Base-by-base conservation (phyloP, 2,329 filamentous ascomycete species). In the Paraphoma sp. region DNA sequence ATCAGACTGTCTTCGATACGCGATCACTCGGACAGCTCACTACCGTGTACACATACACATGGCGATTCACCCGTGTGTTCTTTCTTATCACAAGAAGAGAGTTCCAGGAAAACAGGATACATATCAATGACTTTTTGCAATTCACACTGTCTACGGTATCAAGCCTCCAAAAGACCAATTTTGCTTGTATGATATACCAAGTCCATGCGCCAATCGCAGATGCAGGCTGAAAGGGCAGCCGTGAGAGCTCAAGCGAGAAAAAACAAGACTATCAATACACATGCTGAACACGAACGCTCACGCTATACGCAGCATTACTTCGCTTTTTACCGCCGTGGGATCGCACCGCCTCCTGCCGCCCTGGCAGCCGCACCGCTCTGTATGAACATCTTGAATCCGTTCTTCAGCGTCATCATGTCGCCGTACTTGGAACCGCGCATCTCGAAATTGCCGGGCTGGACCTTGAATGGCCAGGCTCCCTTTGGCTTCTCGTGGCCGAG, bases 331-430 rank as follows among this genome's bases (percentile, higher is more conserved):
- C 61, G 56, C 29, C 63, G 46, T 1, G 59, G 51, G 17, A 62
- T 52, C 18, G 43, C 18, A 38, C 42, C 46, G 14, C 45, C 53
- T 12, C 63, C 59, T 8, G 51, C 42, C 4, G 58, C 53, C 33
- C 56, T 53, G 43, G 59, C 57, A 10, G 47, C 57, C 11, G 60
- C 56, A 43, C 59, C 64, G 16, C 50, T 57, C 8, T 83, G 82
- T 74, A 93, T 93, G 52, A 93, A 83, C 71, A 94, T 78, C 83
- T 98, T 98, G 84, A 98, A 98, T 6, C 94, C 95, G 79, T 99
- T 99, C 83, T 94, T 97, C 61, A 99, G 82, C 47, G 93, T 92
- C 65, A 90, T 86, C 91, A 98, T 97, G 70, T 98, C 93, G 0
- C 95, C 94, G 74, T 99, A 99, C 50, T 89, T 86, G 65, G 91